These are phyloP conservation scores for Microthyrium microscopicum DNA, from an alignment of 2,329 filamentous ascomycete species.

Conservation along the genomic window DNA sequence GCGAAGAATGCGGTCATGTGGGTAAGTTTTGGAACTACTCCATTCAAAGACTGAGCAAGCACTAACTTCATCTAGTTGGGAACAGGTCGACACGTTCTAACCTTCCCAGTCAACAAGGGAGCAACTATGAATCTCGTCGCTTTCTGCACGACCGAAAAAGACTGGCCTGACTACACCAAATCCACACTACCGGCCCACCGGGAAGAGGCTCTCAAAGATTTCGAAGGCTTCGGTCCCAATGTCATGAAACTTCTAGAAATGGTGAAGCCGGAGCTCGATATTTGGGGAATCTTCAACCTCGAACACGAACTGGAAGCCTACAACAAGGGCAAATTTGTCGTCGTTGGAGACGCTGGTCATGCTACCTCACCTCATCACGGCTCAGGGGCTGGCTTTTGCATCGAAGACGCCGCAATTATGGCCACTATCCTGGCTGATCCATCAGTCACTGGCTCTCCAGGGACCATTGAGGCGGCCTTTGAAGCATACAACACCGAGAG, in stretches of 20 bases:
- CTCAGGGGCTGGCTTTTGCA: slow-evolving; percentile 21
- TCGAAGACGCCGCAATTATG: slow-evolving; percentile 18
- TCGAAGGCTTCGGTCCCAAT: not conserved
- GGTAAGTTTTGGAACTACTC: slow-evolving; percentile 27
- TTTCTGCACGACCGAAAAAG: not conserved
- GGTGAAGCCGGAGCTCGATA: not conserved
- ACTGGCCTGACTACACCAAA: not conserved
- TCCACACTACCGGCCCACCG: not conserved
- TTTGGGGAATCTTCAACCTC: slow-evolving; percentile 1
- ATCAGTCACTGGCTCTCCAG: not conserved
- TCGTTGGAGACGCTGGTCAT: slow-evolving; percentile 24
- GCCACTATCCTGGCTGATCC: not conserved
- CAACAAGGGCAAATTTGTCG: slow-evolving; percentile 10
- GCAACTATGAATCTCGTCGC: not conserved
- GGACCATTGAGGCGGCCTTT: not conserved
- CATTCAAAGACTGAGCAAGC: too few relatives aligned
- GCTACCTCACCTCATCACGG: slow-evolving; percentile 22
- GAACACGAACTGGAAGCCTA: not conserved
- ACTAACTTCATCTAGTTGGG: slow-evolving; percentile 31
- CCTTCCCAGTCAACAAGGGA: slow-evolving; percentile 39
- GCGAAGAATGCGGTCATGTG: slow-evolving; percentile 1
- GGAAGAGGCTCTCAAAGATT: not conserved
- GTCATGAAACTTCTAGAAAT: not conserved
- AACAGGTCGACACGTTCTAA: slow-evolving; percentile 39
- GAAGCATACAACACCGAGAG: not conserved